Evolutionary conservation across 495 filamentous ascomycete genomes (phyloP), one percentile per base, ranked within the genome.

Genomic region (Penicillium samsonianum): DNA sequence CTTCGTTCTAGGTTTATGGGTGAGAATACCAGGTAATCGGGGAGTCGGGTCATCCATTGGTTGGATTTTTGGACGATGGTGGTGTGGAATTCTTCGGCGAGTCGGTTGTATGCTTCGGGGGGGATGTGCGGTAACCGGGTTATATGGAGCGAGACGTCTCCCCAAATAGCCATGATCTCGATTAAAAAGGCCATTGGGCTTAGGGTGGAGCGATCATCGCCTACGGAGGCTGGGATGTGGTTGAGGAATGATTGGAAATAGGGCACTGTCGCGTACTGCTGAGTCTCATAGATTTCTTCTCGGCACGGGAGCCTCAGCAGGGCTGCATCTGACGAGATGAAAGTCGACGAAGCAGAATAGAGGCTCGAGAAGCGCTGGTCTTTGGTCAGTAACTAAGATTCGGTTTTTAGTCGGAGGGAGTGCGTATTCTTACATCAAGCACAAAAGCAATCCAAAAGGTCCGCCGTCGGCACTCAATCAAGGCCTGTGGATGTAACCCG

Each of bases 381-480:
- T 25, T 17, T 14, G 30, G 55, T 63, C 26, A 61, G 57, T 42
- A 3, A 46, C 4, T 8, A 38, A 10, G 2, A 23, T 38, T 19
- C 6, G 11, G 17, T 37, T 3, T 45, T 35, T 26, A 22, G 43
- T 25, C 30, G 3, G 12, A 42, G 22, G n/a, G 12, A 16, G 26
- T 28, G 35, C 26, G 22, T 11, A 28, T 62, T 71, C 79, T 76
- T 64, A 82, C 80, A 61, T 89, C 86, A 61, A 85, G 72, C 50
- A 87, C 54, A 58, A 83, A 89, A 30, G 79, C 77, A 14, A 82
- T 80, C 87, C 86, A 90, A 64, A 88, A 88, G 0, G 84, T 88
- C 47, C 86, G 73, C 33, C 86, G 77, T 41, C 84, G 78, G 64
- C 85, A 87, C 68, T 90, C 87, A 8, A 81, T 79, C 65, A 85